Percentiles rank a stretch among this genome's conserved stretches.
Evolutionary conservation across 805 yeast genomes (phyloP).

Genomic region (Wickerhamiella spandovensis): DNA sequence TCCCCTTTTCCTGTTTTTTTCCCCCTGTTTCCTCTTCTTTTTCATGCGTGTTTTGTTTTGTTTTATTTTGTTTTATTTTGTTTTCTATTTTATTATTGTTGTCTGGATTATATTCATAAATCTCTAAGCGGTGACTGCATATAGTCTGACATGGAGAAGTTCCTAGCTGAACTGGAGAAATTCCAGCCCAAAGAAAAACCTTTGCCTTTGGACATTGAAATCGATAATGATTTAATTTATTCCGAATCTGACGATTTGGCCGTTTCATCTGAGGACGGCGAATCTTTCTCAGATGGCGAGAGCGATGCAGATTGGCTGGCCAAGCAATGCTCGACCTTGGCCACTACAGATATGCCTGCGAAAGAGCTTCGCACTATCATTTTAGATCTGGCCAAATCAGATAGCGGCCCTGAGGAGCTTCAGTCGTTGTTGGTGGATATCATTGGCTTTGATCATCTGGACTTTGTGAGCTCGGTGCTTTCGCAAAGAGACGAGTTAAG

Average conservation of each 20-base stretch:
- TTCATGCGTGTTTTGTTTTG: not conserved
- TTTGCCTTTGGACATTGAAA: conserved; percentile 3
- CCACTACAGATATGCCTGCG: conserved; percentile 6
- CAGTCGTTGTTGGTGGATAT: conserved; percentile 68
- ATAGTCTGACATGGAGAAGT: conserved; percentile 7
- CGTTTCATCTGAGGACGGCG: not conserved
- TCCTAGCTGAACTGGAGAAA: conserved; percentile 6
- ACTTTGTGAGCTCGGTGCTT: conserved; percentile 52
- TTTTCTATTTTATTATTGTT: not conserved
- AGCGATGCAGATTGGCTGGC: conserved; percentile 9
- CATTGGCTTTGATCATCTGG: conserved; percentile 77
- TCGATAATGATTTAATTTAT: conserved; percentile 13
- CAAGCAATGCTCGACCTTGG: conserved; percentile 3
- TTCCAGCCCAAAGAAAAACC: not conserved
- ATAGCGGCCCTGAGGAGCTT: conserved; percentile 40
- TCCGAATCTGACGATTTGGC: not conserved
- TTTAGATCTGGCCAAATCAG: conserved; percentile 21
- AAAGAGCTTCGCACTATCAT: conserved; percentile 6
- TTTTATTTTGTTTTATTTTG: not conserved
- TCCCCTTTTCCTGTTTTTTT: not conserved
- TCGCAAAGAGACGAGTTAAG: conserved; percentile 23
- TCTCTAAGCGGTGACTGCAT: too few species aligned
- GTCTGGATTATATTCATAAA: not conserved
- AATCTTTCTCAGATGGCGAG: not conserved
- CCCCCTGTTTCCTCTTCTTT: not conserved